Base-by-base conservation (phyloP, 495 filamentous ascomycete species). In the Penicillium cosmopolitanum region DNA sequence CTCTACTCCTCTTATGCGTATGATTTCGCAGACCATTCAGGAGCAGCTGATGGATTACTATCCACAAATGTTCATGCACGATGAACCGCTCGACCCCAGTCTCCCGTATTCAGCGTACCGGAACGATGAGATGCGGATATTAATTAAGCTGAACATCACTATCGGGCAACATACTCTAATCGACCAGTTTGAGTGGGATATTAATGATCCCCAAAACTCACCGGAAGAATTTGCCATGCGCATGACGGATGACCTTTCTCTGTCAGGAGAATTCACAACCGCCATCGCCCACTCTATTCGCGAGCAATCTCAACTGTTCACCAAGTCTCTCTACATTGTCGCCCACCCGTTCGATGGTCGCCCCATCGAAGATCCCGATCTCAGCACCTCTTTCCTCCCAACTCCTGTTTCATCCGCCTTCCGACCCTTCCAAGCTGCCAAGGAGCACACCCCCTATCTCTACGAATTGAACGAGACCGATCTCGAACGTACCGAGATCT, bases 181-280 rank as follows among this genome's bases (percentile, higher is more conserved):
- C 21, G 95, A 98, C 66, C 96, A 98, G 70, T 98, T 98, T 53
- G 95, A 98, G 74, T 98, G 95, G 95, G 95, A 98, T 67, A 92
- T 98, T 67, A 98, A 98, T 71, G 94, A 97, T 66, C 87, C 92
- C 0, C 78, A 86, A 60, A 98, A 98, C 73, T 94, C 87, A 0
- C 93, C 95, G 1, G 95, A 98, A 72, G 89, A 96, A 55, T 98
- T 98, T 72, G 96, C 95, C 13, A 77, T 85, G 47, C 86, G 87
- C 61, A 94, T 98, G 90, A 87, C 93, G 2, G 83, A 85, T 44
- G 95, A 98, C 56, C 81, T 98, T n/a, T 92, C 91, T 3, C 83
- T 98, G 34, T 91, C 91, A 19, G 95, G 95, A 38, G 95, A 98
- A 73, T 98, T 98, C 69, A 96, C 91, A 8, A 98, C 95, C 0